Percentiles rank a stretch among this genome's conserved stretches.
Evolutionary conservation across 1,284 basidiomycete species (phyloP).

Genomic region (Moesziomyces parantarcticus): DNA sequence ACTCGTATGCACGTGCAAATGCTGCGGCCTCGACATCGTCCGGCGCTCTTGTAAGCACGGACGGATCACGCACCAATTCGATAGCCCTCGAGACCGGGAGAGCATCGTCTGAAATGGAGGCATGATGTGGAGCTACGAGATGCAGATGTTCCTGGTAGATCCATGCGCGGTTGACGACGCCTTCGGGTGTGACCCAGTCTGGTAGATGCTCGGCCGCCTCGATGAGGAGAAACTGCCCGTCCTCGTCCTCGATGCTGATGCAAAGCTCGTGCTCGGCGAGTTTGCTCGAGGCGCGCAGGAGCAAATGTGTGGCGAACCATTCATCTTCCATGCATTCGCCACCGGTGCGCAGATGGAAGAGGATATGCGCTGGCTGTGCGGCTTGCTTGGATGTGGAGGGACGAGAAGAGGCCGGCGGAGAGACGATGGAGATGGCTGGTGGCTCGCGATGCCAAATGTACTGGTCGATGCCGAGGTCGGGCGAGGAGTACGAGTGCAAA

Average conservation of each 20-base stretch:
- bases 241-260: slow-evolving; percentile 78
- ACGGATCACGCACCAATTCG: slow-evolving; percentile 72
- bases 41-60: slow-evolving; percentile 73
- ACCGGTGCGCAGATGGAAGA: slow-evolving; percentile 38
- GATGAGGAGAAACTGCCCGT: slow-evolving; percentile 95
- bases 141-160: slow-evolving; percentile 83
- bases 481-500: slow-evolving; percentile 7
- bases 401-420: slow-evolving; percentile 11
- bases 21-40: slow-evolving; percentile 39
- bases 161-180: slow-evolving; percentile 94
- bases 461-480: slow-evolving; percentile 14
- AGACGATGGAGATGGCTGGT: slow-evolving; percentile 43
- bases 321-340: slow-evolving; percentile 91
- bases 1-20: slow-evolving; percentile 37
- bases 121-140: slow-evolving; percentile 81
- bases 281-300: slow-evolving; percentile 16
- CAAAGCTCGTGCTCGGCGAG: slow-evolving; percentile 24
- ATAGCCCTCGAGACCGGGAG: slow-evolving; percentile 57
- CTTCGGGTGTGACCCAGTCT: slow-evolving; percentile 88
- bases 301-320: slow-evolving; percentile 90
- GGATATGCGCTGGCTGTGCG: slow-evolving; percentile 21
- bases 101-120: slow-evolving; percentile 72
- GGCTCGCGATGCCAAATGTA: slow-evolving; percentile 66
- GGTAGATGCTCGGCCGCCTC: slow-evolving; percentile 93
- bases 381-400: slow-evolving; percentile 4